Conservation (phyloP, 768 basidiomycete genomes). For the Roridomyces roridus region DNA sequence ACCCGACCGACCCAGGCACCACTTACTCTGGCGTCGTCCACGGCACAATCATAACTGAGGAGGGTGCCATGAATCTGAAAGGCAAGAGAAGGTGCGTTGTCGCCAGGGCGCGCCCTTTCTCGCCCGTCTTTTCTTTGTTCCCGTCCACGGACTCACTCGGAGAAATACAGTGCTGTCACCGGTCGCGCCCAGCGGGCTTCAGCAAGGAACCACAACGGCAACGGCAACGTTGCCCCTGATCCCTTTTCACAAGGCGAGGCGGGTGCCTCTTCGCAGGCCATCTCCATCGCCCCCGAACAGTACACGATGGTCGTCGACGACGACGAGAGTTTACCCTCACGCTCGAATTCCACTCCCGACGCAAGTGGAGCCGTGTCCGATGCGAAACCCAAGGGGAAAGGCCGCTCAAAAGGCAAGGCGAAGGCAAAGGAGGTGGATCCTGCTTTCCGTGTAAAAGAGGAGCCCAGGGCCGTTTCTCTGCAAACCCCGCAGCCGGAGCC, state of each 20-base stretch:
- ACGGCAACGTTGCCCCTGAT: slow-evolving; percentile 39
- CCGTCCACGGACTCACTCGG: slow-evolving; percentile 27
- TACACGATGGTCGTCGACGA: slow-evolving; percentile 63
- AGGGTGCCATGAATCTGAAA: slow-evolving; percentile 76
- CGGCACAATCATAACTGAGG: slow-evolving; percentile 65
- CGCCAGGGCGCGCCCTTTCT: slow-evolving; percentile 15
- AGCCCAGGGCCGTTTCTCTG: slow-evolving; percentile 51
- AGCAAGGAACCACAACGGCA: slow-evolving; percentile 70
- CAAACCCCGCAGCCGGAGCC: slow-evolving; percentile 46
- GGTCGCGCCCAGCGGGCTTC: slow-evolving; percentile 78
- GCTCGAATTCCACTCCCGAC: slow-evolving; percentile 61
- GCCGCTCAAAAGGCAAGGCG: slow-evolving; percentile 53
- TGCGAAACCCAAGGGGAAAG: slow-evolving; percentile 39
- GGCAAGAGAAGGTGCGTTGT: slow-evolving; percentile 74
- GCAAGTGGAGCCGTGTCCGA: slow-evolving; percentile 29
- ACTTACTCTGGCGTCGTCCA: slow-evolving; percentile 83
- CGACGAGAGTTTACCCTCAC: slow-evolving; percentile 64
- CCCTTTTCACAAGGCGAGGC: slow-evolving; percentile 45
- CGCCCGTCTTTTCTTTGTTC: slow-evolving; percentile 27
- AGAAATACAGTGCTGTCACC: slow-evolving; percentile 54
- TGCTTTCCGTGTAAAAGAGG: slow-evolving; percentile 55
- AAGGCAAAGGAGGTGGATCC: slow-evolving; percentile 53
- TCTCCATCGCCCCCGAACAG: slow-evolving; percentile 56
- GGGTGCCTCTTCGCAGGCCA: slow-evolving; percentile 45
- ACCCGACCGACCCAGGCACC: slow-evolving; percentile 84